Conservation (phyloP, 208 protist species). For the Trypanosoma brucei region DNA sequence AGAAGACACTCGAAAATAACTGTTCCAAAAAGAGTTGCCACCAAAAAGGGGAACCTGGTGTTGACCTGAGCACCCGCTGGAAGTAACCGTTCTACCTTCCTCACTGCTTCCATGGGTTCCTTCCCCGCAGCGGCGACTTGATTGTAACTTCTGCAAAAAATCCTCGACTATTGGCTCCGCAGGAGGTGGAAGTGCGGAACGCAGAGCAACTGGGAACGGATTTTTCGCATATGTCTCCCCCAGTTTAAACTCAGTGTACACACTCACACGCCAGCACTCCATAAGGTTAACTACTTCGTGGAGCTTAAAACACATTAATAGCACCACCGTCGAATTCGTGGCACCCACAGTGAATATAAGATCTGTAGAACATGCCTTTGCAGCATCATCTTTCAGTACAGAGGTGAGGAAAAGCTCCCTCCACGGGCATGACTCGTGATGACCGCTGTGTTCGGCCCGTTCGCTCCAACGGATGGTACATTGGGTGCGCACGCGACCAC, state of each 20-base stretch:
- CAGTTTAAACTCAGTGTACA: slow-evolving; percentile 29
- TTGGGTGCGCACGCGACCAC: not conserved
- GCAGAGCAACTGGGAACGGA: slow-evolving; percentile 28
- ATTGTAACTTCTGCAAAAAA: slow-evolving; percentile 27
- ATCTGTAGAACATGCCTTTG: not conserved
- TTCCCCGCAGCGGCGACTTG: not conserved
- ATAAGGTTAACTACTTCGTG: slow-evolving; percentile 48
- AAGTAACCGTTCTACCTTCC: not conserved
- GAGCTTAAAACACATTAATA: slow-evolving; percentile 29
- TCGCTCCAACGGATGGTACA: slow-evolving; percentile 17
- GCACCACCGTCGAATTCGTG: not conserved
- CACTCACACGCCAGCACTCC: slow-evolving; percentile 41
- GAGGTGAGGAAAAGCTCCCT: slow-evolving; percentile 8
- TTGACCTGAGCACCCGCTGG: not conserved
- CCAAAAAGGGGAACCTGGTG: slow-evolving; percentile 11
- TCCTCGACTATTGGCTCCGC: slow-evolving; percentile 10
- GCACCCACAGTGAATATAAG: slow-evolving; percentile 9
- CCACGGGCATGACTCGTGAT: slow-evolving; percentile 25
- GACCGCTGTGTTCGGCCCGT: slow-evolving; percentile 4
- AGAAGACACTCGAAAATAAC: slow-evolving; percentile 17
- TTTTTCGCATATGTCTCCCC: slow-evolving; percentile 30
- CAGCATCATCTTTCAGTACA: slow-evolving; percentile 10
- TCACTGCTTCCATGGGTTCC: not conserved
- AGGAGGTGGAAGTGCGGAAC: slow-evolving; percentile 9
- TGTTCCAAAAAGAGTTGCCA: slow-evolving; percentile 5